phyloP scores from a whole-genome alignment of 371 early-diverging fungal species.

The Catenaria anguillulae region DNA sequence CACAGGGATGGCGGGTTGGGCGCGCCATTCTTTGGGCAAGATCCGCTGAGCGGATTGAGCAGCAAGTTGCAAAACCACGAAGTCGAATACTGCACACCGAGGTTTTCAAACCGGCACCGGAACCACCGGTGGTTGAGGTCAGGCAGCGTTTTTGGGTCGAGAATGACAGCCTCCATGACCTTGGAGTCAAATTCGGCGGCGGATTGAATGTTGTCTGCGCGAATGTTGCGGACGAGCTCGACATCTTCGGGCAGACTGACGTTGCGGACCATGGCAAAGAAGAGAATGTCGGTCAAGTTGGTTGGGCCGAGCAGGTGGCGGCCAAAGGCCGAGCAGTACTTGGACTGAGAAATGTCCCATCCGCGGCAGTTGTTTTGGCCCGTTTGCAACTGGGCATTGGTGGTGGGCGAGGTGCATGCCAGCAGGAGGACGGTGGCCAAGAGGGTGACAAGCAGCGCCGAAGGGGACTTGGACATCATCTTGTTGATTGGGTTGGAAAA shows the following conservation, averaged over 20 bases:
- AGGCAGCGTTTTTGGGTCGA: not conserved
- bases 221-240: not conserved
- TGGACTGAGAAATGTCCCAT: not conserved
- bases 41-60: too few species aligned
- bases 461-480: too few species aligned
- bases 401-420: not conserved
- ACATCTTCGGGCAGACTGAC: not conserved
- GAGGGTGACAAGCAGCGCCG: too few species aligned
- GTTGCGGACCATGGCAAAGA: not conserved
- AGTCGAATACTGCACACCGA: not conserved
- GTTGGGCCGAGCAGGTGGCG: not conserved
- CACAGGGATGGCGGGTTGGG: not conserved
- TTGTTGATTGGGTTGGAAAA: too few species aligned
- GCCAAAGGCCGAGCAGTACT: not conserved
- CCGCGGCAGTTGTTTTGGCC: not conserved
- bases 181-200: not conserved
- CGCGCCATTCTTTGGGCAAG: not conserved
- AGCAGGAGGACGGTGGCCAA: not conserved
- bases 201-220: not conserved
- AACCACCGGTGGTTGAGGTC: slow-evolving; percentile 1
- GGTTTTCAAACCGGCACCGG: not conserved
- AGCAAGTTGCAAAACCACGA: not conserved
- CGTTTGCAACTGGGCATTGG: not conserved
- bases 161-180: not conserved
- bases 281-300: not conserved